A percentile compares a stretch with the other conserved stretches of the same genome.
Evolutionary conservation across 2,329 filamentous ascomycete genomes (phyloP).

Genomic region (Periconia digitata): DNA sequence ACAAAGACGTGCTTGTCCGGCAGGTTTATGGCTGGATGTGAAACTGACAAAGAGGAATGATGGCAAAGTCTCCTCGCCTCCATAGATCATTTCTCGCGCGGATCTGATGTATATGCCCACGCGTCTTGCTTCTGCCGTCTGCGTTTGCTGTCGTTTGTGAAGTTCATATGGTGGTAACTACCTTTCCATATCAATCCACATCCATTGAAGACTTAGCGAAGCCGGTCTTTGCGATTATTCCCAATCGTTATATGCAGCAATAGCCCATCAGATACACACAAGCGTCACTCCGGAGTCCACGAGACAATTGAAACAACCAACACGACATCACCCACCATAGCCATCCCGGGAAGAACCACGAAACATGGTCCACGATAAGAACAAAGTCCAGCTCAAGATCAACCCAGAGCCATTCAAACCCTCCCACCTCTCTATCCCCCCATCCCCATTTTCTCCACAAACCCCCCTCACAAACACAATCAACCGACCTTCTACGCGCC

Average conservation of each 20-base stretch:
- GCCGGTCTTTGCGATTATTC: no score
- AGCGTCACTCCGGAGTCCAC: no score
- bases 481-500: conserved; percentile 10
- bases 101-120: no score
- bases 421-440: conserved; percentile 47
- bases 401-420: conserved; percentile 46
- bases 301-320: not conserved
- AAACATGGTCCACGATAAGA: conserved; percentile 5
- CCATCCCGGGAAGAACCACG: not conserved
- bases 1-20: not conserved
- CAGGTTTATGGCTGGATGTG: not conserved
- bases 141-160: no score
- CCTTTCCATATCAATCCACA: no score
- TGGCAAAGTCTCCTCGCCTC: not conserved
- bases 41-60: not conserved
- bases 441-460: conserved; percentile 47
- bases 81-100: no score
- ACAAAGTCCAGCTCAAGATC: conserved; percentile 26
- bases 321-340: not conserved
- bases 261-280: no score
- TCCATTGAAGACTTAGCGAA: no score
- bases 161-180: no score
- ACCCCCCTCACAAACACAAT: conserved; percentile 23
- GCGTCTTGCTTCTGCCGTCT: no score
- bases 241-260: no score